These are phyloP conservation scores for Circinella umbellata DNA, from an alignment of 371 early-diverging fungal genomes.

Conservation along the genomic window DNA sequence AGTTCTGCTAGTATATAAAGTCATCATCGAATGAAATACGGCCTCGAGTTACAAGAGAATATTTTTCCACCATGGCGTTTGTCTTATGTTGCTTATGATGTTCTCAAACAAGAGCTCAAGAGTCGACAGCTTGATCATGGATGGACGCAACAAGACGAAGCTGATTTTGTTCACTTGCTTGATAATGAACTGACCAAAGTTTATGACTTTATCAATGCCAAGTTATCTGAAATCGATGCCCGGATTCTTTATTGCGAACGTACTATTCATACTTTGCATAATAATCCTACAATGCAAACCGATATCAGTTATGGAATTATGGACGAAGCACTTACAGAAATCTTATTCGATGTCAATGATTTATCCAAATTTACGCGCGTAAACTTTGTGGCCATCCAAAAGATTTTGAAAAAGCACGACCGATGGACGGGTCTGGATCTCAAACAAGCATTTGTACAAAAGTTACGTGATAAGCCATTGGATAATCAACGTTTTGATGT, in stretches of 20 bases:
- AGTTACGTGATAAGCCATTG: slow-evolving; percentile 82
- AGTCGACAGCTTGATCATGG: slow-evolving; percentile 43
- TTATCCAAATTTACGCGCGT: slow-evolving; percentile 91
- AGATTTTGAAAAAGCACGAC: slow-evolving; percentile 97
- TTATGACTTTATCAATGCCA: slow-evolving; percentile 80
- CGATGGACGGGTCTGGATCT: slow-evolving; percentile 57
- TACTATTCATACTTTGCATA: slow-evolving; percentile 47
- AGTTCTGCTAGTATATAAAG: background rate
- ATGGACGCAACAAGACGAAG: slow-evolving; percentile 78
- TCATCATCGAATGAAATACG: slow-evolving; percentile 44
- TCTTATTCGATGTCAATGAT: slow-evolving; percentile 89
- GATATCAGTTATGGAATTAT: slow-evolving; percentile 66
- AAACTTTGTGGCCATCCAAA: slow-evolving; percentile 95
- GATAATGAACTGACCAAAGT: slow-evolving; percentile 92
- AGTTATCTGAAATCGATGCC: slow-evolving; percentile 86
- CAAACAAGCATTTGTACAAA: slow-evolving; percentile 70
- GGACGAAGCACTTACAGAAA: slow-evolving; percentile 79
- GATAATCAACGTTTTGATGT: slow-evolving; percentile 90
- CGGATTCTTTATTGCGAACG: slow-evolving; percentile 80
- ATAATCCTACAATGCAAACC: slow-evolving; percentile 38
- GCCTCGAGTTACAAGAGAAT: slow-evolving; percentile 46
- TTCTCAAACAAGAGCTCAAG: slow-evolving; percentile 85
- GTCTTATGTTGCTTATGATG: slow-evolving; percentile 93
- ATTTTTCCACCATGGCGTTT: slow-evolving; percentile 76
- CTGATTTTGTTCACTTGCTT: slow-evolving; percentile 76